Evolutionary conservation across 2,329 filamentous ascomycete genomes (phyloP).

Genomic region (Claviceps pusilla): DNA sequence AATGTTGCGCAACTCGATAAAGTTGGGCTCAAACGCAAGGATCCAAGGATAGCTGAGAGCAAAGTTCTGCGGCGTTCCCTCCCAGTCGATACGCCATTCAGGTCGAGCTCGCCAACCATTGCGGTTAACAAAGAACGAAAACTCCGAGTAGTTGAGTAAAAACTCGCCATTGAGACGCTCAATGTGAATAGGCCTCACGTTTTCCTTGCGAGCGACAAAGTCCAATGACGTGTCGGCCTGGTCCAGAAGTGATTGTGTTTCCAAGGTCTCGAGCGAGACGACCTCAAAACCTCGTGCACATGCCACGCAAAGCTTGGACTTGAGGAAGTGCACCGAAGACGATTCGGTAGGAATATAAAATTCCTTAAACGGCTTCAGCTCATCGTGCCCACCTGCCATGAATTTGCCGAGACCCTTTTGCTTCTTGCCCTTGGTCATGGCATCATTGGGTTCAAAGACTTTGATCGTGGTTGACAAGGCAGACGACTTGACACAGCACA

Average conservation of each 20-base stretch:
- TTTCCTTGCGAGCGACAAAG: constrained; percentile 87
- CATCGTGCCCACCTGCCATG: constrained; percentile 84
- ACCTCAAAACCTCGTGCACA: constrained; percentile 95
- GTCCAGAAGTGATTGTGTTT: constrained; percentile 91
- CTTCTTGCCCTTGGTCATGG: constrained; percentile 84
- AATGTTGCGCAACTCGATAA: constrained; percentile 91
- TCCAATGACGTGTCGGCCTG: constrained; percentile 96
- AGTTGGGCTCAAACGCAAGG: constrained; percentile 89
- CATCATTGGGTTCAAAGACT: constrained; percentile 96
- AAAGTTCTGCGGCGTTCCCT: constrained; percentile 81
- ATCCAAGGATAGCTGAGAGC: constrained; percentile 95
- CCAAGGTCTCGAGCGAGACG: constrained; percentile 89
- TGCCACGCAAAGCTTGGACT: constrained; percentile 90
- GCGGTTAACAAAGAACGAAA: constrained; percentile 97
- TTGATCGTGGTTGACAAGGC: constrained; percentile 93
- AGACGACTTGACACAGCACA: constrained; percentile 91
- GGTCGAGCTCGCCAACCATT: constrained; percentile 93
- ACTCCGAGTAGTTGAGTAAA: constrained; percentile 93
- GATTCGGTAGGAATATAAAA: constrained; percentile 98
- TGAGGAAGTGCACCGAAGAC: constrained; percentile 94
- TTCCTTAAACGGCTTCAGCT: constrained; percentile 93
- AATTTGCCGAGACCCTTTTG: constrained; percentile 92
- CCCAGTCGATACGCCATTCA: constrained; percentile 97
- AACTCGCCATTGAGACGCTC: constrained; percentile 96
- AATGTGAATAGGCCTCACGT: constrained; percentile 89